Evolutionary conservation across 2,329 filamentous ascomycete species (phyloP).

Genomic region (Botryotinia convoluta): DNA sequence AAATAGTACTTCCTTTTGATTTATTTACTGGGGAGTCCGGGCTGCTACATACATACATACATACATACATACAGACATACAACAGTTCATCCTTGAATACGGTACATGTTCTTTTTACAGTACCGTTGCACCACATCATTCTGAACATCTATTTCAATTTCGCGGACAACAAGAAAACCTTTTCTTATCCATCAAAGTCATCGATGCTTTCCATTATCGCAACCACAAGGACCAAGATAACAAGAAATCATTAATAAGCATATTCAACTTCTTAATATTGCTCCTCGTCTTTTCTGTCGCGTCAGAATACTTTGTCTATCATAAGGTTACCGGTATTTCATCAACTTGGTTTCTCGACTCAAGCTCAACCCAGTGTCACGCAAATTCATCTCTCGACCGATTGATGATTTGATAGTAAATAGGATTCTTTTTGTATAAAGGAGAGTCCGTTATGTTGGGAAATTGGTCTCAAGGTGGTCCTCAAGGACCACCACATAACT

Average conservation of each 20-base stretch:
- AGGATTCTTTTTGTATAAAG: constrained; percentile 3
- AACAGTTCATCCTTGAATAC: constrained; percentile 6
- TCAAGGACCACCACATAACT: constrained; percentile 21
- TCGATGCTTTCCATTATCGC: constrained; percentile 13
- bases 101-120: neutral
- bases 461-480: constrained; percentile 31
- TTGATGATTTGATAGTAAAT: constrained; percentile 26
- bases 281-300: constrained; percentile 8
- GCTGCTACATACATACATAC: constrained; percentile 1
- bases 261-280: neutral
- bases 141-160: constrained; percentile 12
- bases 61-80: neutral
- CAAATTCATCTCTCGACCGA: neutral
- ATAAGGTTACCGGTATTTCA: neutral
- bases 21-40: constrained; percentile 9
- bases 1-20: constrained; percentile 3
- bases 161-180: constrained; percentile 7
- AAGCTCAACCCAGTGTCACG: neutral
- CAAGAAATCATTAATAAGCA: neutral
- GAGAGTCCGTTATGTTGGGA: constrained; percentile 28
- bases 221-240: constrained; percentile 1
- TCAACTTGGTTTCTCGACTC: neutral
- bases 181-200: constrained; percentile 14
- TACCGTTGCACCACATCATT: constrained; percentile 16
- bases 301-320: constrained; percentile 15